Conservation (phyloP, 2,329 filamentous ascomycete species). For the Coniella lustricola region DNA sequence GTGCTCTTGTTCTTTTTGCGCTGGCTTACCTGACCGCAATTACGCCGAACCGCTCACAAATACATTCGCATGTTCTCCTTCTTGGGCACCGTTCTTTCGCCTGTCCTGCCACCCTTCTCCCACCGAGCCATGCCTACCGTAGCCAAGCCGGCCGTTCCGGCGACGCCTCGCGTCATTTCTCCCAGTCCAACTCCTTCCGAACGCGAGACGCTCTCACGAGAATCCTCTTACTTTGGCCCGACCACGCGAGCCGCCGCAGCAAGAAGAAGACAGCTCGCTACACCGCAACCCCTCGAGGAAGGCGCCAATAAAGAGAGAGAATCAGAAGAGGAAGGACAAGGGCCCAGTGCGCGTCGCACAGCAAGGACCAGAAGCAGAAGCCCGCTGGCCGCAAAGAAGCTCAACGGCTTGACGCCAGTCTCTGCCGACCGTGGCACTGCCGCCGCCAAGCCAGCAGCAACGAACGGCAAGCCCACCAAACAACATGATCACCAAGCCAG, state of each 20-base stretch:
- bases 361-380: conserved; percentile 67
- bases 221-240: conserved; percentile 59
- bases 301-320: conserved; percentile 36
- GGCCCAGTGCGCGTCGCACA: conserved; percentile 45
- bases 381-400: conserved; percentile 47
- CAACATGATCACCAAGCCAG: no score
- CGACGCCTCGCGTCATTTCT: conserved; percentile 81
- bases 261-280: conserved; percentile 48
- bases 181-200: conserved; percentile 73
- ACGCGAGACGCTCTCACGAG: conserved; percentile 42
- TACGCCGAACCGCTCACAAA: conserved; percentile 19
- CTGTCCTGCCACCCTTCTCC: conserved; percentile 54
- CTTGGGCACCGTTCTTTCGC: conserved; percentile 47
- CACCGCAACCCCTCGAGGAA: conserved; percentile 56
- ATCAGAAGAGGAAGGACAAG: conserved; percentile 14
- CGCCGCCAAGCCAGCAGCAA: conserved; percentile 18
- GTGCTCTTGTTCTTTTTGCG: conserved; percentile 27
- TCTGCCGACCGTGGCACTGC: conserved; percentile 30
- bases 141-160: conserved; percentile 53
- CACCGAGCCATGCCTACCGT: conserved; percentile 44
- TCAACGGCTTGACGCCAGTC: conserved; percentile 45
- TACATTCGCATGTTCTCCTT: conserved; percentile 40
- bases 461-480: conserved; percentile 25
- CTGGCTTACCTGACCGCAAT: conserved; percentile 29
- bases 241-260: conserved; percentile 73